Conservation (phyloP, 192 early-diverging fungal species). For the Backusella luteola region DNA sequence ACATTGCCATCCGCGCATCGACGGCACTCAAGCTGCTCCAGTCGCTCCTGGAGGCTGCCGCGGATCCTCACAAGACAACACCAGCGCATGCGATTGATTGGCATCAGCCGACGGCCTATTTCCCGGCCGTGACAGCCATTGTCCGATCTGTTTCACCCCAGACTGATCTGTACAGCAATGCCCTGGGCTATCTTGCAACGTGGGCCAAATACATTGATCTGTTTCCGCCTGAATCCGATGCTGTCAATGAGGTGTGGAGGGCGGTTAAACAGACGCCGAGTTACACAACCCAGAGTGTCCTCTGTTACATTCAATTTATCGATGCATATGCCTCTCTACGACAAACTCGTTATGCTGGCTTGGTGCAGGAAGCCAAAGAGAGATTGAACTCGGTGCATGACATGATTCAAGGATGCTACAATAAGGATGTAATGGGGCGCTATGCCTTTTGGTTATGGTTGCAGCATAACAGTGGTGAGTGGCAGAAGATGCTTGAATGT, state of each 20-base stretch:
- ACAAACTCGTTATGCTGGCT: background rate
- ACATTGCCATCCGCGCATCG: constrained; percentile 12
- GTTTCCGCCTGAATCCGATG: constrained; percentile 4
- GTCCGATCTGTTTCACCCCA: constrained; percentile 5
- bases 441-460: constrained; percentile 24
- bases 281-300: background rate
- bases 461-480: background rate
- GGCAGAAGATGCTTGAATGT: background rate
- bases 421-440: constrained; percentile 22
- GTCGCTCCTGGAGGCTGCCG: constrained; percentile 38
- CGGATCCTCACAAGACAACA: constrained; percentile 44
- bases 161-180: background rate
- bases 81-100: constrained; percentile 49
- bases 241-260: background rate
- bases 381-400: background rate
- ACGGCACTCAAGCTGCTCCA: constrained; percentile 31
- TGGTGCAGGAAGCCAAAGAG: background rate
- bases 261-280: background rate
- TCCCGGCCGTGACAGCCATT: constrained; percentile 24
- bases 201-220: constrained; percentile 16
- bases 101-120: constrained; percentile 42
- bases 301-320: constrained; percentile 19
- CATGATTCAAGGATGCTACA: background rate
- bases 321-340: constrained; percentile 6
- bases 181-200: constrained; percentile 16